Evolutionary conservation across 2,329 filamentous ascomycete species (phyloP), one percentile per base, ranked within the genome.

Genomic region (Aspergillus amoenus): DNA sequence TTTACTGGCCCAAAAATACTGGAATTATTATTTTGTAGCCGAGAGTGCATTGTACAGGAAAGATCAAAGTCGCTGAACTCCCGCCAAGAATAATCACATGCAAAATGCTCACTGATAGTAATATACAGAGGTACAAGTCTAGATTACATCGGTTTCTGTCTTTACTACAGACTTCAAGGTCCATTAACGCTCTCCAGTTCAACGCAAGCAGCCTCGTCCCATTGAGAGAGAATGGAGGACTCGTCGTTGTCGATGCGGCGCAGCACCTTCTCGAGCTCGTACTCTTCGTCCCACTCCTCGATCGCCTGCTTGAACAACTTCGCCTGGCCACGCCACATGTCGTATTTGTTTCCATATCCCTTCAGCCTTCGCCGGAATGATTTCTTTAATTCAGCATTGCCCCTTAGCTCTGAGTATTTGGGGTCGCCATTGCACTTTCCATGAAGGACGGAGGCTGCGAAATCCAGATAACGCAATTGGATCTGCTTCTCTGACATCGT

Each of bases 251-350:
- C 58, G 40, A 66, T 58, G 2, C 52, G 52, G 15, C 59, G 61
- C 15, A 66, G 52, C 30, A 64, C 55, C 12, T 58, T 57, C 27
- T 70, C 66, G 49, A 71, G 54, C 52, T 70, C 69, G 50, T 64
- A 65, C 51, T 68, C 65, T 59, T 70, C 69, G 45, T 71, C 68
- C 69, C 69, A 71, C 13, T 42, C 18, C 51, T 63, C 60, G 11
- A 69, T 52, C 2, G 46, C 49, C 41, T 59, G 52, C 12, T 18
- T n/a, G 5, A 47, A 13, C 30, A 11, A 15, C 9, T 22, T 34
- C 44, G 15, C 5, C 9, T 43, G n/a, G 18, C 17, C 40, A 17
- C 9, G 40, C 40, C 40, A 42, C 9, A 42, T 42, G 17, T 21
- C 15, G 8, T 17, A 30, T 8, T 42, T 42, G 15, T 17, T 42